Conservation (phyloP, 495 filamentous ascomycete genomes). For the Amorphotheca resinae region DNA sequence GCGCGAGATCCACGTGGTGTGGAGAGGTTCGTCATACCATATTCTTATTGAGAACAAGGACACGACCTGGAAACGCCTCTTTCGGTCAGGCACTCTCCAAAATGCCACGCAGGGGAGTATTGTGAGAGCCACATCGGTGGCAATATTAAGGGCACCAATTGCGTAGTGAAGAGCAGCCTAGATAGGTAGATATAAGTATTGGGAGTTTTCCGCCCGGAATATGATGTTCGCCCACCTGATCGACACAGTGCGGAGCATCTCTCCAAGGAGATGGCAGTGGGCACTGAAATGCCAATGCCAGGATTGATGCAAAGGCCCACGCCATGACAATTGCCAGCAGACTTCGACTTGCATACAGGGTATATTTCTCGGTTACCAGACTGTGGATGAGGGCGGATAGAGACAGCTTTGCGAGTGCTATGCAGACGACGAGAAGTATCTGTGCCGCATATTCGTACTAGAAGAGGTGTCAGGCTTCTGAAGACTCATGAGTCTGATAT, state of each 20-base stretch:
- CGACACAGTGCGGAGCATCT: slow-evolving; percentile 6
- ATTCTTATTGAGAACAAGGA: slow-evolving; percentile 19
- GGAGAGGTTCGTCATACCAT: slow-evolving; percentile 14
- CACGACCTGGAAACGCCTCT: slow-evolving; percentile 17
- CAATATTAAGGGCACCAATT: slow-evolving; percentile 21
- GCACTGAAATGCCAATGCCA: slow-evolving; percentile 21
- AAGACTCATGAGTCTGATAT: neutral
- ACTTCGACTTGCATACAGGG: slow-evolving; percentile 7
- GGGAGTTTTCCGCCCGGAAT: slow-evolving; percentile 6
- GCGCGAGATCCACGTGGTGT: neutral
- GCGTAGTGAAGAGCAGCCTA: slow-evolving; percentile 17
- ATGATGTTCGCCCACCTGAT: neutral
- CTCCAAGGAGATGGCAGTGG: slow-evolving; percentile 21
- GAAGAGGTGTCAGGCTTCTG: slow-evolving; percentile 5
- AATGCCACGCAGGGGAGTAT: slow-evolving; percentile 20
- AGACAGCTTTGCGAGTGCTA: slow-evolving; percentile 21
- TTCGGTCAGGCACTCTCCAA: slow-evolving; percentile 18
- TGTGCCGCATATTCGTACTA: slow-evolving; percentile 25
- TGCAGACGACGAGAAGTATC: slow-evolving; percentile 19
- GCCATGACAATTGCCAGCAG: slow-evolving; percentile 19
- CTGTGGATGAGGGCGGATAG: slow-evolving; percentile 20
- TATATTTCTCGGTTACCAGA: slow-evolving; percentile 18
- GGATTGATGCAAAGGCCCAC: slow-evolving; percentile 20
- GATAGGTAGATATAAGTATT: neutral
- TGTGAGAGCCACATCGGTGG: slow-evolving; percentile 19